Base-by-base conservation (phyloP, 2,329 filamentous ascomycete genomes). In the Penicillium corylophilum region DNA sequence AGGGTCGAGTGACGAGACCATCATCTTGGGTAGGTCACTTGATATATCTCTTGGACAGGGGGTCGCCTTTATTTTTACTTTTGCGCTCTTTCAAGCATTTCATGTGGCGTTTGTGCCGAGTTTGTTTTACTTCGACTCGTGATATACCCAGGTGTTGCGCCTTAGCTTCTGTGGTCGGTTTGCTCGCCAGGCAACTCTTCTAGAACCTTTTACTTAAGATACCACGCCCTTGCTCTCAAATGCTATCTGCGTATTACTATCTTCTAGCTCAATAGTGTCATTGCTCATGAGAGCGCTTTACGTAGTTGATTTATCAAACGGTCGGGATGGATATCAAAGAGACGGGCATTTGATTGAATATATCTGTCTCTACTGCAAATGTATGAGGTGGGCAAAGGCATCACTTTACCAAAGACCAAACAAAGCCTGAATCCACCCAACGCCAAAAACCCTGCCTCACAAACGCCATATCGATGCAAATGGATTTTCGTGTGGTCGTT, bases 91-190 rank as follows among this genome's bases (percentile, higher is more conserved):
- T 51, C 46, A 46, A 46, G 40, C 35, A 43, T 44, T 42, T 42
- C 12, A 33, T 41, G 53, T 46, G 53, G 53, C 53, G 53, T 56
- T 56, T 35, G 31, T 29, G 40, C 49, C 38, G 46, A 43, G 29
- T 45, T 46, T 52, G 22, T 39, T 50, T 40, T 39, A 44, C 51
- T 56, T 40, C 48, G 45, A 51, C 54, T 56, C 48, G 51, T 53
- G 51, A 45, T 56, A 51, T 56, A 56, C 54, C 54, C 54, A 49
- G 54, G 50, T 56, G 43, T 46, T 46, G 43, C 51, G 45, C 48
- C 33, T 49, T 54, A 49, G 42, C 50, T 50, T 52, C 42, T 52
- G 50, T 55, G 45, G 50, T 51, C 18, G 35, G 4, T 51, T 53
- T 48, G 50, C 47, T 53, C 42, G 47, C 47, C 47, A 54, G 39